Base-by-base conservation (phyloP, 176 grass and related monocot species). In the Triticum dicoccoides region DNA sequence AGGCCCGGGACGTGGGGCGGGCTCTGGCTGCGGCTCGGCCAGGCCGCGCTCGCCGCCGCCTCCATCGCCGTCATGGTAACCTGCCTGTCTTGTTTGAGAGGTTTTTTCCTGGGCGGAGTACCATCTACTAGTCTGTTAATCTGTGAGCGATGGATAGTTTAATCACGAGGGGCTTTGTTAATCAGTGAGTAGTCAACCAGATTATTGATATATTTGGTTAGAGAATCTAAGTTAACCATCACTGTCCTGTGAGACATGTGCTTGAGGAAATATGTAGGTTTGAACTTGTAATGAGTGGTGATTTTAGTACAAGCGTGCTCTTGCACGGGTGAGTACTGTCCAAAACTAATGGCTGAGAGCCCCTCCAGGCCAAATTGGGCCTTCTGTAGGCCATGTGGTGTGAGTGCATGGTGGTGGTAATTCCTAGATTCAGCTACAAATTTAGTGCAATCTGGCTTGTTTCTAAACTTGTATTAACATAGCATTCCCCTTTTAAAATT, bases 21-120 rank as follows among this genome's bases (percentile, higher is more conserved):
- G 29, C 29, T 29, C 29, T 29, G 29, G 0, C 29, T 29, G 29
- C 29, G 29, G 29, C 29, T 29, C 29, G 29, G 29, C 38, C 96
- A 98, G 91, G 87, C 86, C 65, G 66, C 76, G 54, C 92, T 95
- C 86, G 96, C 96, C 27, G 93, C 81, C 69, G 90, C 86, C 76
- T 98, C 88, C 63, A 91, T 98, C 86, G 88, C 47, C 73, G 32
- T 91, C 76, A 97, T 98, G 93, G 96, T 98, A 84, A 10, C 9
- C 47, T 41, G 12, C 17, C 2, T 29, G 7, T 29, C 11, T 41
- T 44, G 9, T 70, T 82, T 15, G 2, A 9, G 12, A 3, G 14
- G 2, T 13, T 39, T 52, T 8, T 82, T 47, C 21, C 63, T 74
- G 11, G 21, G 37, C 11, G 6, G 17, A 21, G 29, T 29, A 29